Conservation (phyloP, 2,329 filamentous ascomycete species). For the Diplodia sapinea region DNA sequence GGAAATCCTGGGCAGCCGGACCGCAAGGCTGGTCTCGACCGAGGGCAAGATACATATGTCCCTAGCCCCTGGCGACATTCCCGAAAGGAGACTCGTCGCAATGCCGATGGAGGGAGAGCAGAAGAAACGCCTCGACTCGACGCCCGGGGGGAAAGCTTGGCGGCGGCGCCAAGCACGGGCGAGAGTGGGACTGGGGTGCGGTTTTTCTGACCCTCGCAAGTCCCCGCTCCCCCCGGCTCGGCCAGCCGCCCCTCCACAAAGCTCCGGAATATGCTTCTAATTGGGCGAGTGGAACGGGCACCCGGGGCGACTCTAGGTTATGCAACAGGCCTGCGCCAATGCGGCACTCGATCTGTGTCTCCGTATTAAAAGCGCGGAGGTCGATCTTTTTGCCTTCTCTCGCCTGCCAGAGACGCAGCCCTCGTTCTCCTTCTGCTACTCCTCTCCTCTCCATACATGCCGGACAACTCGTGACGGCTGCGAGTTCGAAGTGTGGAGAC, state of each 20-base stretch:
- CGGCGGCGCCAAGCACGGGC: conserved; percentile 5
- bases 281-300: not conserved
- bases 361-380: conserved; percentile 10
- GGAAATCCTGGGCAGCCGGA: not conserved
- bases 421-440: not conserved
- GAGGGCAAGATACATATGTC: not conserved
- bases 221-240: no score
- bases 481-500: no score
- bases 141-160: conserved; percentile 5
- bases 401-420: not conserved
- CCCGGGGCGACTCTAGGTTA: not conserved
- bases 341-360: not conserved
- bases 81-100: not conserved
- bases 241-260: not conserved
- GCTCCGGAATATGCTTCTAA: not conserved
- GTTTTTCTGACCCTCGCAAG: not conserved
- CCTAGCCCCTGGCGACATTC: not conserved
- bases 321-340: not conserved
- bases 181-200: conserved; percentile 3
- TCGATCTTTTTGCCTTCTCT: no score
- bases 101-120: no score
- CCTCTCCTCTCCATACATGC: no score
- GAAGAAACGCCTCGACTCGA: not conserved
- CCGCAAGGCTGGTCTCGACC: not conserved
- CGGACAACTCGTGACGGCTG: no score